These are phyloP conservation scores for Primulina huaijiensis DNA, from an alignment of 257 asterid species.

Conservation along the genomic window DNA sequence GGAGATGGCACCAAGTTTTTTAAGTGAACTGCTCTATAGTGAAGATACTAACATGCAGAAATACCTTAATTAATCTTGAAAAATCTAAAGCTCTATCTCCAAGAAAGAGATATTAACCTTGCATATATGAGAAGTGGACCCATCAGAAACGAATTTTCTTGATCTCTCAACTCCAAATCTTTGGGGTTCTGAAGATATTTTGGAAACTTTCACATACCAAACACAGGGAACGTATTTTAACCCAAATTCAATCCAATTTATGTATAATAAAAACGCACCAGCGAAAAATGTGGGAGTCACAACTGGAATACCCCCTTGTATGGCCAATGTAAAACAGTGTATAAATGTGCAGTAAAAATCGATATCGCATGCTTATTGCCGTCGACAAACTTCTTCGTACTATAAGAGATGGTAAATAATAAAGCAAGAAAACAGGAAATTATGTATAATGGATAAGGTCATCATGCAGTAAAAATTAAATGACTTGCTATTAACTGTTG, in stretches of 20 bases:
- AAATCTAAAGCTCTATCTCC: slow-evolving; percentile 3
- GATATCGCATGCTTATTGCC: slow-evolving; percentile 86
- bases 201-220: slow-evolving; percentile 1
- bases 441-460: not conserved
- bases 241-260: slow-evolving; percentile 18
- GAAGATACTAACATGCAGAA: not conserved
- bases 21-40: not conserved
- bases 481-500: not conserved
- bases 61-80: not conserved
- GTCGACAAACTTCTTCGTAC: slow-evolving; percentile 98
- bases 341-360: slow-evolving; percentile 83
- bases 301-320: slow-evolving; percentile 75
- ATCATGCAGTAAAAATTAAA: no score
- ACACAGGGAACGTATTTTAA: slow-evolving; percentile 9
- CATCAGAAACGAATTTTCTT: slow-evolving; percentile 81
- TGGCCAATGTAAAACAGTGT: slow-evolving; percentile 89
- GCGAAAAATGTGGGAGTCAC: slow-evolving; percentile 79
- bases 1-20: slow-evolving; percentile 7
- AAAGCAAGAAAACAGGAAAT: slow-evolving; percentile 22
- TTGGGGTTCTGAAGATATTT: slow-evolving; percentile 62
- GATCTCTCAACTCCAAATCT: slow-evolving; percentile 70
- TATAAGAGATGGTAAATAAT: slow-evolving; percentile 29
- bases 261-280: slow-evolving; percentile 41
- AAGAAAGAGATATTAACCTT: slow-evolving; percentile 48
- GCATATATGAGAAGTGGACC: slow-evolving; percentile 85